Evolutionary conservation across 2,329 filamentous ascomycete species (phyloP).

Genomic region (Dothideomycetidae sp.): DNA sequence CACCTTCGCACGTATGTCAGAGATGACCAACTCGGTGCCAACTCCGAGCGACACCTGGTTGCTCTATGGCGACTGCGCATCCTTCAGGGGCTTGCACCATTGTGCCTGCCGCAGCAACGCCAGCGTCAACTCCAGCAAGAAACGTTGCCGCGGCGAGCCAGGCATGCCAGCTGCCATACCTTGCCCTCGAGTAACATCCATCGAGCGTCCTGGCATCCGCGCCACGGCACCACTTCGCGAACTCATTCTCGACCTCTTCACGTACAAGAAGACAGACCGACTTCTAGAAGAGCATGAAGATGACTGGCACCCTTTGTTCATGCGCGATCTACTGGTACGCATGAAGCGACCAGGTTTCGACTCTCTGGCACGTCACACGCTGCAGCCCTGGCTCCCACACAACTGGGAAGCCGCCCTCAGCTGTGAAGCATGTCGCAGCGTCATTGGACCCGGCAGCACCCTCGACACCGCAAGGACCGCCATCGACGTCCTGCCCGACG

Average conservation of each 20-base stretch:
- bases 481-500: no score
- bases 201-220: slow-evolving; percentile 18
- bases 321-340: slow-evolving; percentile 32
- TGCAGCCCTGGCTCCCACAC: slow-evolving; percentile 28
- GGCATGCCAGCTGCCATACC: background rate
- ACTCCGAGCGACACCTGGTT: slow-evolving; percentile 36
- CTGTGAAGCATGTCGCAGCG: slow-evolving; percentile 26
- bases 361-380: slow-evolving; percentile 27
- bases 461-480: no score
- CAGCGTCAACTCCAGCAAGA: no score
- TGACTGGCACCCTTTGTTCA: slow-evolving; percentile 34
- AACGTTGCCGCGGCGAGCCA: background rate
- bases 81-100: slow-evolving; percentile 4
- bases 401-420: slow-evolving; percentile 20
- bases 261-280: slow-evolving; percentile 39
- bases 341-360: slow-evolving; percentile 32
- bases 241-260: slow-evolving; percentile 36
- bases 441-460: slow-evolving; percentile 27
- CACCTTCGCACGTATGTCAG: slow-evolving; percentile 30
- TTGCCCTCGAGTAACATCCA: background rate
- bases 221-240: slow-evolving; percentile 26
- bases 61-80: slow-evolving; percentile 26
- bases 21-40: slow-evolving; percentile 35
- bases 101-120: slow-evolving; percentile 5
- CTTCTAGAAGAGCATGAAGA: slow-evolving; percentile 33